Conservation (phyloP, 192 early-diverging fungal genomes). For the Coemansia sp. region DNA sequence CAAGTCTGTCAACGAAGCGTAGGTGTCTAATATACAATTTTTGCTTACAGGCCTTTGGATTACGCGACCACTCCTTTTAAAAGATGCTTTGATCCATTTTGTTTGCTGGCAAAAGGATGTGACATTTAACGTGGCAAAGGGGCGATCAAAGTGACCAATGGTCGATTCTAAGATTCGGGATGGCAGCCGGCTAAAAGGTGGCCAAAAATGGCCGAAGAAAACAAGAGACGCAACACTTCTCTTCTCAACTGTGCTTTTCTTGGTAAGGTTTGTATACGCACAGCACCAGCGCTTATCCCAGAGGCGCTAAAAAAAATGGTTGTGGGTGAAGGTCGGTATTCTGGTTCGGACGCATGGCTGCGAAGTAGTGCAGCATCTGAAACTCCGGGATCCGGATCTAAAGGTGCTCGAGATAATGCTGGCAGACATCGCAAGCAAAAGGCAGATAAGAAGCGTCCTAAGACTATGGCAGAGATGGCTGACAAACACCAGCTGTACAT, state of each 20-base stretch:
- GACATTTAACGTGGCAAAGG: not conserved
- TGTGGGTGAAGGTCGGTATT: not conserved
- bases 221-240: not conserved
- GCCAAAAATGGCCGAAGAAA: not conserved
- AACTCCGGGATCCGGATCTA: not conserved
- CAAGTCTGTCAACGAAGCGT: slow-evolving; percentile 40
- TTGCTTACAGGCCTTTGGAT: not conserved
- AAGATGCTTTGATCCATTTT: not conserved
- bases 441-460: slow-evolving; percentile 6
- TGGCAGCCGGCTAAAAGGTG: not conserved
- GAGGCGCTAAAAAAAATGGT: not conserved
- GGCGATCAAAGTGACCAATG: not conserved
- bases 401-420: not conserved
- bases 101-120: not conserved
- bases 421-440: slow-evolving; percentile 1
- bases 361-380: not conserved
- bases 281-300: not conserved
- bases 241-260: not conserved
- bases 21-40: not conserved
- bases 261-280: not conserved
- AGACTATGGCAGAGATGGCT: slow-evolving; percentile 43
- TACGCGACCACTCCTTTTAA: not conserved
- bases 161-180: not conserved
- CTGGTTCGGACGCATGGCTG: not conserved
- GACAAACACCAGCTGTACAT: slow-evolving; percentile 45